phyloP scores from a whole-genome alignment of 1,284 basidiomycete species.

The Uromyces viciae-fabae region DNA sequence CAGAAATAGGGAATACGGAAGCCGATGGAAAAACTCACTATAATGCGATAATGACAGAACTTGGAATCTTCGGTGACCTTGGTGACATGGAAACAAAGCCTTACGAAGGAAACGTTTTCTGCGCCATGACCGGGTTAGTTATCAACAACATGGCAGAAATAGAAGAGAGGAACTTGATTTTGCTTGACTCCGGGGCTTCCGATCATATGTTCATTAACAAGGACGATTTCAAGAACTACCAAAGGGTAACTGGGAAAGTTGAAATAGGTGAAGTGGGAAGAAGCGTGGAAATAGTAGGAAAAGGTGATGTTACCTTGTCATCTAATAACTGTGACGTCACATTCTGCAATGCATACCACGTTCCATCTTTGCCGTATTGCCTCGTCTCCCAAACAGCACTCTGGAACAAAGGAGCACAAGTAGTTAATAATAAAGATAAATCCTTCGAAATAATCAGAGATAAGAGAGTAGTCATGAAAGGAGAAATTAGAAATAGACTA shows the following conservation, averaged over 20 bases:
- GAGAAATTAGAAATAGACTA: constrained; percentile 9
- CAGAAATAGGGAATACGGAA: no score
- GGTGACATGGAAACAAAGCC: no score
- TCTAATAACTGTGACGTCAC: background rate
- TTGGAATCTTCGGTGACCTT: no score
- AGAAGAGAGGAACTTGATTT: no score
- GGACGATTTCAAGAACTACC: background rate
- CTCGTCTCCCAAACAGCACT: background rate
- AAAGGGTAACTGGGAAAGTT: background rate
- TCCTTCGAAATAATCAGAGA: background rate
- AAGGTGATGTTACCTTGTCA: background rate
- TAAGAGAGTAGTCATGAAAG: background rate
- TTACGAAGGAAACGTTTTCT: no score
- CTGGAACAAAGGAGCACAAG: background rate
- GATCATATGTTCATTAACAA: constrained; percentile 23
- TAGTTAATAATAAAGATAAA: background rate
- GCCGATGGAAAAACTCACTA: no score
- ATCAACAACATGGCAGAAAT: no score
- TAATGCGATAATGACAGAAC: no score
- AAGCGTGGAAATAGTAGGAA: background rate
- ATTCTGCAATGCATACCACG: background rate
- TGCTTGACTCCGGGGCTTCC: background rate
- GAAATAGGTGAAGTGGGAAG: constrained; percentile 7
- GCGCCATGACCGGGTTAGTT: no score
- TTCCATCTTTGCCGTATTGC: constrained; percentile 5